phyloP scores from a whole-genome alignment of 352 stramenopile species.

The Globisporangium splendens region DNA sequence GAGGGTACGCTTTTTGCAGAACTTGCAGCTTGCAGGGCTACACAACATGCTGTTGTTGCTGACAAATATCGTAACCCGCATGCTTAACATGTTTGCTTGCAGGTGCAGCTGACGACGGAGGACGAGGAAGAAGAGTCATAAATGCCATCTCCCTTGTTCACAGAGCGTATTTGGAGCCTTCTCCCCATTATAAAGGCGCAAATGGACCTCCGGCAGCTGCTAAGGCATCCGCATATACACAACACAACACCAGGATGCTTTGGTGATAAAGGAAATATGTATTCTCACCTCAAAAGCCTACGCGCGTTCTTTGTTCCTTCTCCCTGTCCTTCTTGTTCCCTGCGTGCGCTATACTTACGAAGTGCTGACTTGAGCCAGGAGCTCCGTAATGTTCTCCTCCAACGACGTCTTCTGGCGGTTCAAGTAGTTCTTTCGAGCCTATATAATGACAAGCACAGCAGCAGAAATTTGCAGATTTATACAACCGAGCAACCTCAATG shows the following conservation, averaged over 20 bases:
- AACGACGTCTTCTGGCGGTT: slow-evolving; percentile 73
- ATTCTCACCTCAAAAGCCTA: slow-evolving; percentile 10
- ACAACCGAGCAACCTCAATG: background rate
- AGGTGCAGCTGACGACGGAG: slow-evolving; percentile 47
- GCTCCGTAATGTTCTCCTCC: slow-evolving; percentile 82
- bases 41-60: too few relatives aligned
- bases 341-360: slow-evolving; percentile 6
- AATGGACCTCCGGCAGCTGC: too few relatives aligned
- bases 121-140: slow-evolving; percentile 64
- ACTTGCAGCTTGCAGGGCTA: too few relatives aligned
- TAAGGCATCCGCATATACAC: background rate
- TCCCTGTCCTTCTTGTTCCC: background rate
- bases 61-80: too few relatives aligned
- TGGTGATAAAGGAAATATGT: slow-evolving; percentile 9
- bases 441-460: background rate
- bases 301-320: background rate
- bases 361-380: slow-evolving; percentile 66
- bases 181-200: too few relatives aligned
- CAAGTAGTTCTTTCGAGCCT: slow-evolving; percentile 80
- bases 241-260: background rate
- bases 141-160: background rate
- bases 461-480: too few relatives aligned
- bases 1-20: slow-evolving; percentile 40
- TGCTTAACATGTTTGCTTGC: slow-evolving; percentile 3
- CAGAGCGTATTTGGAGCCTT: too few relatives aligned